phyloP scores from a whole-genome alignment of 2,329 filamentous ascomycete species.

The Aplosporella prunicola region DNA sequence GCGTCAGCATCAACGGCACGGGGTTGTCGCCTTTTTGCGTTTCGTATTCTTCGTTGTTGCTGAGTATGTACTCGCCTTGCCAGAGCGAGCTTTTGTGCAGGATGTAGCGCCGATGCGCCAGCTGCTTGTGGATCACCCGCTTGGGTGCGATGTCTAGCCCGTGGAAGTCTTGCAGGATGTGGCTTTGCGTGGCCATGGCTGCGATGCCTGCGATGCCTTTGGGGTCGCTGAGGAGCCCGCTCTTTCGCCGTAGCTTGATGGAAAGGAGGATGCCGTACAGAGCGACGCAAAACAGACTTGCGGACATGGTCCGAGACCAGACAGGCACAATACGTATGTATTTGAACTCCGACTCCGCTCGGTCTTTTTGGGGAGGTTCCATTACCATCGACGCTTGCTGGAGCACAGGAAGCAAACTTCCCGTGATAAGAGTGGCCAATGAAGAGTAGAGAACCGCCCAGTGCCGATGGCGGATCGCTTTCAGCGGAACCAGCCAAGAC shows the following conservation, averaged over 20 bases:
- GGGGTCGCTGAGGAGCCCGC: slow-evolving; percentile 58
- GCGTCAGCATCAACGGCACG: slow-evolving; percentile 59
- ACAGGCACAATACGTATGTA: slow-evolving; percentile 45
- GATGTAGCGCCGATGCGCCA: slow-evolving; percentile 59
- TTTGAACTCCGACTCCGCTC: slow-evolving; percentile 41
- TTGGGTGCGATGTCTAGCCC: slow-evolving; percentile 60
- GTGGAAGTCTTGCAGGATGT: slow-evolving; percentile 65
- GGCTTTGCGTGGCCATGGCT: slow-evolving; percentile 63
- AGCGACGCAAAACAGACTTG: slow-evolving; percentile 48
- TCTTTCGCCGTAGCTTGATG: slow-evolving; percentile 52
- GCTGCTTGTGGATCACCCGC: slow-evolving; percentile 55
- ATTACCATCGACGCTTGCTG: slow-evolving; percentile 54
- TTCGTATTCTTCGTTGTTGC: slow-evolving; percentile 41
- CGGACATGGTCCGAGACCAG: slow-evolving; percentile 55
- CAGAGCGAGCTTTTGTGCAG: slow-evolving; percentile 62
- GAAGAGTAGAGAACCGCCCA: slow-evolving; percentile 61
- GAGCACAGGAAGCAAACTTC: slow-evolving; percentile 59
- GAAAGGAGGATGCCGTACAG: slow-evolving; percentile 49
- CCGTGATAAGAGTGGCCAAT: slow-evolving; percentile 53
- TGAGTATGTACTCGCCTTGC: slow-evolving; percentile 47
- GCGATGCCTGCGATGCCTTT: slow-evolving; percentile 65
- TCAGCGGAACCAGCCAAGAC: slow-evolving; percentile 55
- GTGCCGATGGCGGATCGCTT: slow-evolving; percentile 53
- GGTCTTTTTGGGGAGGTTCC: slow-evolving; percentile 41
- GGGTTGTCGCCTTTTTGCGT: slow-evolving; percentile 38